Evolutionary conservation across 192 early-diverging fungal species (phyloP), one percentile per base, ranked within the genome.

Genomic region (Podila epicladia): DNA sequence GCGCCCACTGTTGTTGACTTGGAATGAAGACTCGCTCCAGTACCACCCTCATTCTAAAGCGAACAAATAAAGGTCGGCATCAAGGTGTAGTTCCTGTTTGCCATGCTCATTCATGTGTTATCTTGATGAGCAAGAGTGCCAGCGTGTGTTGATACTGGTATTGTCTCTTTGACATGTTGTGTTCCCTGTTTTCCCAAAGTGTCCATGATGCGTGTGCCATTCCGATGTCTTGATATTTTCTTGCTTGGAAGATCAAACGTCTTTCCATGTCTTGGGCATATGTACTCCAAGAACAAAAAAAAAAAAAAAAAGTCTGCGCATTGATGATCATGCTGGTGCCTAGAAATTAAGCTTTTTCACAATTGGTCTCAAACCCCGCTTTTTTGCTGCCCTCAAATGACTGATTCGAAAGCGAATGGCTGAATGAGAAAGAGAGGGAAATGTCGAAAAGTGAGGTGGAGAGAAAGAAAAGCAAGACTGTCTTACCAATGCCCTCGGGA

Each of bases 401-500:
- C 35, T 37, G 35, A 37, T 37, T 37, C 35, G 35, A 37, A 37
- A 37, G 41, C 41, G 1, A 45, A 45, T 41, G 41, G 38, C 12
- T 41, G 38, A 41, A 41, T 41, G 38, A 41, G 38, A 41, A 41
- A 41, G 41, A 45, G 35, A 1, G n/a, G 13, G 11, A 19, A 19
- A 53, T 53, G 53, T 55, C 22, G 8, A 64, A 19, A 24, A 22
- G 20, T 15, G 22, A 45, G 12, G 62, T 22, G 37, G n/a, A 22
- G 4, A 48, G 20, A 28, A 29, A 65, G 45, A 57, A 9, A 35
- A 29, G 28, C 8, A n/a, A 7, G 26, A 1, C 35, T 35, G 48
- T 63, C 57, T 84, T 87, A 85, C 89, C 88, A 64, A 73, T 29
- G 58, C 89, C 89, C 37, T 87, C 85, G 24, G 85, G 76, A 67